Evolutionary conservation across 2,329 filamentous ascomycete species (phyloP), one percentile per base, ranked within the genome.

Genomic region (Sclerotinia nivalis): DNA sequence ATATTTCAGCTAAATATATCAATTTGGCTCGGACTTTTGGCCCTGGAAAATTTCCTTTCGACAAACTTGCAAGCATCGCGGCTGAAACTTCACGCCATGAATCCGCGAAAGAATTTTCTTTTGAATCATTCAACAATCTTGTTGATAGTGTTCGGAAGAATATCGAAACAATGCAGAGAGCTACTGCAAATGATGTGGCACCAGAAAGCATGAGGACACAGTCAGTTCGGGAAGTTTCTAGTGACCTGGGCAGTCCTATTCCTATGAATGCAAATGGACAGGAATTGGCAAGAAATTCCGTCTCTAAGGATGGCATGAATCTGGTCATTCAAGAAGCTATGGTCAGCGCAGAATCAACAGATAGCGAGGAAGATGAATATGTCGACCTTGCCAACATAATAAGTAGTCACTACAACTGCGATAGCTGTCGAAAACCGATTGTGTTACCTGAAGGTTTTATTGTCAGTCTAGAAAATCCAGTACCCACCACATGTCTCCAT

Each of bases 401-500:
- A 31, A 45, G 50, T 7, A 56, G 49, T 31, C 62, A 66, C 43
- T 45, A 66, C 25, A 66, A 66, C 20, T 66, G 64, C 1, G 50
- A 66, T n/a, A n/a, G 34, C 28, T 66, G 64, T 45, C 50, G 50
- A 12, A 66, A 66, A 18, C 64, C 50, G n/a, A 55, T 43, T 28
- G 64, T 56, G 4, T 50, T 66, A 20, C 64, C 50, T 25, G n/a
- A 66, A 45, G 64, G 50, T 2, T 64, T 37, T 20, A 10, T 52
- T 40, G n/a, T 52, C 5, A 64, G 31, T 25, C 9, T 15, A 15
- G 47, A 37, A 50, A 28, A 20, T 22, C 31, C 47, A 13, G 8
- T 4, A 40, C 31, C 47, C 10, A 40, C 31, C 31, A 64, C n/a
- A 31, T 64, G 60, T 25, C 47, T 64, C 6, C 60, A 64, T 37